Evolutionary conservation across 441 rosid species (phyloP), one percentile per base, ranked within the genome.

Genomic region (Euphorbia schlechtendalii): DNA sequence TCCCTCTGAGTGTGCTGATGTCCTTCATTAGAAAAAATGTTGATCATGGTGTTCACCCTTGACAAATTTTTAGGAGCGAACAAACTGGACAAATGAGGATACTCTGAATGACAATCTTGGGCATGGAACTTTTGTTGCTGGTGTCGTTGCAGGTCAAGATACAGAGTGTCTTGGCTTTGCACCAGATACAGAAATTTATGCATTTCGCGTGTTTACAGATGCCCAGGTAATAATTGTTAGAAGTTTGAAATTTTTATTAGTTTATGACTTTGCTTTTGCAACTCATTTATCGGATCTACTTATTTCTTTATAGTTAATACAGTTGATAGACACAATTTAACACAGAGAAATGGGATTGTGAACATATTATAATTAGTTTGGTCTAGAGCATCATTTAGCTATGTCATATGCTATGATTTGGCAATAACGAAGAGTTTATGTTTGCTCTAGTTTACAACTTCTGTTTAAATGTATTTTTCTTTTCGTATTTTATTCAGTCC

Each of bases 121-220:
- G 30, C 99, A 94, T 71, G 99, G 99, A 69, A 94, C 99, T 14
- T 94, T 94, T 83, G 99, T 94, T 67, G 99, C 99, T 12, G 99
- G 99, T 80, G 96, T 91, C 64, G 77, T 94, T 73, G 96, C 98
- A 69, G 94, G 98, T 73, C 88, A 74, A 73, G 86, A 87, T 78
- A 62, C 85, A 41, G 94, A 89, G 63, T 94, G 99, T 79, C 92
- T 87, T 74, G 99, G 98, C 63, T 94, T 94, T 79, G 98, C 99
- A 40, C 89, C 99, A 0, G 96, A 94, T 74, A 81, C 99, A 11
- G 98, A 94, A 80, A 74, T 94, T 46, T 91, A 91, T 78, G 99
- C 99, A 52, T 94, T 86, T 75, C 90, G 98, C 10, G 94, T 94
- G 76, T 94, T 94, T 74, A 94, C 99, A 45, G 96, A 94, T 82